These are phyloP conservation scores for Fraxinus dipetala DNA, from an alignment of 305 asterid genomes.

Conservation along the genomic window DNA sequence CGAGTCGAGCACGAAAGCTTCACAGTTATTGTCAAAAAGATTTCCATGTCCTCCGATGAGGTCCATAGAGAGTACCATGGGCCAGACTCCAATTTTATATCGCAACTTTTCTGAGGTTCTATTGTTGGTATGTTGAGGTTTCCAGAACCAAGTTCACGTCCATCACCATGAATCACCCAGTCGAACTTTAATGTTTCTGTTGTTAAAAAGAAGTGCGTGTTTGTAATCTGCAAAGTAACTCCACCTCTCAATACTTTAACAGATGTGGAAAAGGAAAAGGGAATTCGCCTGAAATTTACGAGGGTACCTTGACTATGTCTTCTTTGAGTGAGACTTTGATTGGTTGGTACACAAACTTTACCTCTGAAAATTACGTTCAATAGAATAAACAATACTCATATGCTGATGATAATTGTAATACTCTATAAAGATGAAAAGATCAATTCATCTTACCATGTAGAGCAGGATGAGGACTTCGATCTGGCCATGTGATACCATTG, in stretches of 20 bases:
- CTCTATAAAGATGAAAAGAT: conserved; percentile 13
- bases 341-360: conserved; percentile 86
- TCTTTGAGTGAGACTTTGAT: conserved; percentile 70
- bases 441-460: conserved; percentile 55
- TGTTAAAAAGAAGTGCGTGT: conserved; percentile 74
- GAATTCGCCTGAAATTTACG: conserved; percentile 17
- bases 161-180: conserved; percentile 79
- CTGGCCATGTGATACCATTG: conserved; percentile 88
- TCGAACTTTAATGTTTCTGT: conserved; percentile 67
- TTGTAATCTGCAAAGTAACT: conserved; percentile 55
- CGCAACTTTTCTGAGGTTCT: conserved; percentile 57
- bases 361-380: conserved; percentile 54
- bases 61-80: conserved; percentile 73
- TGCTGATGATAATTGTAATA: conserved; percentile 8
- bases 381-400: not conserved
- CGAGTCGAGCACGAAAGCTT: conserved; percentile 56
- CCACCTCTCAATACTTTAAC: conserved; percentile 20
- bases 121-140: conserved; percentile 49
- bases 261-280: conserved; percentile 11
- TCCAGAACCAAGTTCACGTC: conserved; percentile 70
- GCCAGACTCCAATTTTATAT: conserved; percentile 59
- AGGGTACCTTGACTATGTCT: conserved; percentile 65
- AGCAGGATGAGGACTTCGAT: conserved; percentile 97
- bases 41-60: conserved; percentile 59
- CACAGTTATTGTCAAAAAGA: conserved; percentile 59